phyloP scores from a whole-genome alignment of 805 yeast genomes.

The Debaryomyces tyrocola region DNA sequence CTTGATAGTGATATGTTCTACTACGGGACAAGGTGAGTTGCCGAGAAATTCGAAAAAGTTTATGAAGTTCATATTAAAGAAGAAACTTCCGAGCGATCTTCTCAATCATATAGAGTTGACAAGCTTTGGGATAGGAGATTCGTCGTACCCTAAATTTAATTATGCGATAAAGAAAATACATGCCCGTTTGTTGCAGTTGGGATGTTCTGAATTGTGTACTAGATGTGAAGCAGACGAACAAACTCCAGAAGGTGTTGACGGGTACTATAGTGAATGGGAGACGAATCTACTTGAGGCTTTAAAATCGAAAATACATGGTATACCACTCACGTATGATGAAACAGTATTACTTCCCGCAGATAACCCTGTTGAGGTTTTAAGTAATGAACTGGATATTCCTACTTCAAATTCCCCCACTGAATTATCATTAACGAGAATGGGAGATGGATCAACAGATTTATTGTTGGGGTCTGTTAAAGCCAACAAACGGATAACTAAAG shows the following conservation, averaged over 20 bases:
- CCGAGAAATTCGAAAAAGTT: constrained; percentile 75
- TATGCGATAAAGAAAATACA: constrained; percentile 86
- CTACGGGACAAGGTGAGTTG: constrained; percentile 94
- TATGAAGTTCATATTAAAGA: constrained; percentile 72
- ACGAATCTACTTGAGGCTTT: constrained; percentile 38
- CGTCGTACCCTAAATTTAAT: constrained; percentile 85
- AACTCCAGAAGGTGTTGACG: constrained; percentile 76
- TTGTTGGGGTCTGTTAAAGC: constrained; percentile 44
- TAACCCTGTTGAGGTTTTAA: constrained; percentile 14
- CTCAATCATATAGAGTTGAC: constrained; percentile 63
- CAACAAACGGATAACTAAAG: constrained; percentile 64
- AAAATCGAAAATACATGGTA: constrained; percentile 18
- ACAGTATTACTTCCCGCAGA: constrained; percentile 26
- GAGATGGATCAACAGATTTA: constrained; percentile 7
- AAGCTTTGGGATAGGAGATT: constrained; percentile 90
- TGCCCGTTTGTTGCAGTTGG: constrained; percentile 73
- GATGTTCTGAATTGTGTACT: constrained; percentile 68
- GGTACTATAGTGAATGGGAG: constrained; percentile 77
- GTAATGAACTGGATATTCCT: constrained; percentile 2
- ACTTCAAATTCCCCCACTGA: background rate
- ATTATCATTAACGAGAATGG: constrained; percentile 9
- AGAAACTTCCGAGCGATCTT: constrained; percentile 58
- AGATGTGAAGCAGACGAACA: constrained; percentile 91
- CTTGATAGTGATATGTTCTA: constrained; percentile 69
- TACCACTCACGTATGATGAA: constrained; percentile 20